Evolutionary conservation across 2,329 filamentous ascomycete species (phyloP).

Genomic region (Fusarium lateritium): DNA sequence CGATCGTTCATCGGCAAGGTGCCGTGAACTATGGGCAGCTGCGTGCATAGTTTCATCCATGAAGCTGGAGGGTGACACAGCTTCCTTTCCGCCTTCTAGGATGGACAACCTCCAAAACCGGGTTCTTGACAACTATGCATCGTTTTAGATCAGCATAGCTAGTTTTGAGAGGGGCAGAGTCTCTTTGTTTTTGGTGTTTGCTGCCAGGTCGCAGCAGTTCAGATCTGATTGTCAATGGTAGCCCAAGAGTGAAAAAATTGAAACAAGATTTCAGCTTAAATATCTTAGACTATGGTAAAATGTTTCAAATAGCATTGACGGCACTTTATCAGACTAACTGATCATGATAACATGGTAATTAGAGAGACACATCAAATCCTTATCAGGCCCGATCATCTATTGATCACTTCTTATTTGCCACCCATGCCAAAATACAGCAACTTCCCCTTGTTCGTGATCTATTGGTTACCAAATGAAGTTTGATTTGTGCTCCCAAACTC

Average conservation of each 20-base stretch:
- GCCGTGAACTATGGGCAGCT: slow-evolving; percentile 41
- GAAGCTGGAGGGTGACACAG: slow-evolving; percentile 36
- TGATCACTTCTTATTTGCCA: slow-evolving; percentile 13
- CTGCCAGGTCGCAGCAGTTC: neutral
- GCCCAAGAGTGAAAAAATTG: neutral
- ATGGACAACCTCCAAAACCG: slow-evolving; percentile 14
- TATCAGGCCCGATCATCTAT: neutral
- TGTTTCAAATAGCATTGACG: neutral
- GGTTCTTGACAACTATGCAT: slow-evolving; percentile 4
- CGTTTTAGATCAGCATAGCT: neutral
- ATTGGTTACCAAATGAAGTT: slow-evolving; percentile 47
- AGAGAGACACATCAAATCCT: neutral
- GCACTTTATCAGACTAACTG: neutral
- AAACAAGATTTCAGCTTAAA: neutral
- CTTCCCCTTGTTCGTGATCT: slow-evolving; percentile 13
- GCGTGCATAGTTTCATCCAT: slow-evolving; percentile 40
- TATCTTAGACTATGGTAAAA: neutral
- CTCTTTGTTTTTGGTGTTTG: neutral
- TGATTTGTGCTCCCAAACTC: slow-evolving; percentile 34
- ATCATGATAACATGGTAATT: neutral
- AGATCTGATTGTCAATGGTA: neutral
- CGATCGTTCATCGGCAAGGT: slow-evolving; percentile 24
- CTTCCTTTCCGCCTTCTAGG: slow-evolving; percentile 26
- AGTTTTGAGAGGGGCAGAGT: neutral
- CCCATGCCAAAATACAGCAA: slow-evolving; percentile 8